Percentiles rank a stretch among this genome's conserved stretches.
Conservation (phyloP, 495 filamentous ascomycete species). For the Annulohypoxylon bovei region DNA sequence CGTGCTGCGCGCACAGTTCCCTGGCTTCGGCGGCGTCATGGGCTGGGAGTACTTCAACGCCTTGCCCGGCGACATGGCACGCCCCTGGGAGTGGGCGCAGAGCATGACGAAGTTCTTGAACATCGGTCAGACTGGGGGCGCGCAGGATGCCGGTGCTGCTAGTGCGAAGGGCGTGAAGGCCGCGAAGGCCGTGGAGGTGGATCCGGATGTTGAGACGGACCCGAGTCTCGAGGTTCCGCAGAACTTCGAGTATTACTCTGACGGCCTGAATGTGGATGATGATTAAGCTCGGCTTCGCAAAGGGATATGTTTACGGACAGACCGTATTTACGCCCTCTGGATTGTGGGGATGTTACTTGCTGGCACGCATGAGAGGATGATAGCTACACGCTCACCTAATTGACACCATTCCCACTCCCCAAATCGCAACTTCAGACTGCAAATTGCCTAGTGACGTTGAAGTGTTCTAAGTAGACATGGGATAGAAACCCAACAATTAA, state of each 20-base stretch:
- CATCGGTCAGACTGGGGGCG: conserved; percentile 9
- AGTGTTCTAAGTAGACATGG: neutral
- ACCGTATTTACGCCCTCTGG: neutral
- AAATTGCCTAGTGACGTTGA: neutral
- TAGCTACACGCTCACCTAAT: neutral
- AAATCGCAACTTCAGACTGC: neutral
- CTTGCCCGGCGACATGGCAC: conserved; percentile 62
- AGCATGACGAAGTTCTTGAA: conserved; percentile 65
- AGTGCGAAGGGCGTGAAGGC: neutral
- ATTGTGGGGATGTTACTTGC: neutral
- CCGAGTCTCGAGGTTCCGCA: conserved; percentile 14
- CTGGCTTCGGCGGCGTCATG: conserved; percentile 80
- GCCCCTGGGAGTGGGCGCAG: conserved; percentile 78
- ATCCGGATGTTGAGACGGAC: conserved; percentile 24
- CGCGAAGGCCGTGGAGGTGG: conserved; percentile 11
- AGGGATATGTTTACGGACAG: neutral
- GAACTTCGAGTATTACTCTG: conserved; percentile 41
- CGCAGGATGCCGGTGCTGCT: conserved; percentile 11
- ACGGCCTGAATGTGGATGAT: conserved; percentile 12
- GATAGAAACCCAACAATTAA: neutral
- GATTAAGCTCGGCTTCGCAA: neutral
- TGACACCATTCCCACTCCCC: neutral
- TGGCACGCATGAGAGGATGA: neutral
- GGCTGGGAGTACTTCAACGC: conserved; percentile 90
- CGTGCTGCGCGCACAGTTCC: conserved; percentile 61